Evolutionary conservation across 2,329 filamentous ascomycete species (phyloP).

Genomic region (Pseudogymnoascus destructans): DNA sequence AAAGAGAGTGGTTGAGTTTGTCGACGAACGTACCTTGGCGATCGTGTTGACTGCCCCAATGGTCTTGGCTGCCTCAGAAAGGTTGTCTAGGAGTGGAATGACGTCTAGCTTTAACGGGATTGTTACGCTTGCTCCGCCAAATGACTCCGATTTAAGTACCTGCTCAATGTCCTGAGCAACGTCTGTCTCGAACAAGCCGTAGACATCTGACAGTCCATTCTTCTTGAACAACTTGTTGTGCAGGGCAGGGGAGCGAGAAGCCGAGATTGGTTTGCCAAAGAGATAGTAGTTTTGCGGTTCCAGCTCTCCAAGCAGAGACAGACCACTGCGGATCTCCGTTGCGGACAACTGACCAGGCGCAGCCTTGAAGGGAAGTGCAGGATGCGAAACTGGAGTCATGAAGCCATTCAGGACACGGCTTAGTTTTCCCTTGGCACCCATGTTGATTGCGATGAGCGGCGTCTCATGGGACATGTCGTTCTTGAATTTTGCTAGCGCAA

Average conservation of each 20-base stretch:
- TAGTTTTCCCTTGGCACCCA: conserved; percentile 77
- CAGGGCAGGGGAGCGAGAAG: conserved; percentile 73
- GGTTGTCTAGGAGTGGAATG: conserved; percentile 64
- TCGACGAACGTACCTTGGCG: conserved; percentile 38
- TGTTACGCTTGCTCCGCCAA: conserved; percentile 89
- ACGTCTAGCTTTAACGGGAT: conserved; percentile 90
- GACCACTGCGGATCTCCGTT: conserved; percentile 67
- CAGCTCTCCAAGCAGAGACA: conserved; percentile 69
- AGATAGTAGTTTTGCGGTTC: conserved; percentile 67
- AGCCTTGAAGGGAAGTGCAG: conserved; percentile 77
- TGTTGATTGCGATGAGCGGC: conserved; percentile 92
- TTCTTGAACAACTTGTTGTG: conserved; percentile 75
- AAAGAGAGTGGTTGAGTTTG: conserved; percentile 38
- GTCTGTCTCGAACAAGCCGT: conserved; percentile 63
- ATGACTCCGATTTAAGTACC: conserved; percentile 56
- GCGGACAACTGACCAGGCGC: conserved; percentile 90
- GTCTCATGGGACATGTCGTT: conserved; percentile 60
- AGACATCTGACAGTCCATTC: conserved; percentile 73
- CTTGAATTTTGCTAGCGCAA: conserved; percentile 71
- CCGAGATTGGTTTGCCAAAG: conserved; percentile 72
- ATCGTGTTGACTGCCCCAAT: conserved; percentile 97
- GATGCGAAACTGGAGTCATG: conserved; percentile 89
- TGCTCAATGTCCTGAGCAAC: conserved; percentile 45
- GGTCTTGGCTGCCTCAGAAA: conserved; percentile 62
- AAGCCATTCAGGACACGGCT: conserved; percentile 85